These are phyloP conservation scores for Quercus berberidifolia DNA, from an alignment of 306 rosid genomes.

Conservation along the genomic window DNA sequence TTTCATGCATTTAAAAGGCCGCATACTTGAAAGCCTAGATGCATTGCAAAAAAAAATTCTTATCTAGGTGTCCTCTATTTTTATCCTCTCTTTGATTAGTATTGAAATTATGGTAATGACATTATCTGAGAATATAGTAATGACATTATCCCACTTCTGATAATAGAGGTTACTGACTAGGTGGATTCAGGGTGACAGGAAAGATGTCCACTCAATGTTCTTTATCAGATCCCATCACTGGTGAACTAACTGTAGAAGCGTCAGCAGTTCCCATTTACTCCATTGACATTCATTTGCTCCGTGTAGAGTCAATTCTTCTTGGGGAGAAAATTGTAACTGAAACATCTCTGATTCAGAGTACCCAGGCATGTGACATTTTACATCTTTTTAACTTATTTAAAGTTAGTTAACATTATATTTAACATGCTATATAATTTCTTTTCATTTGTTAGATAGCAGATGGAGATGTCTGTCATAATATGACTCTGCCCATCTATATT, in stretches of 20 bases:
- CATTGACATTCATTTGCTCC: slow-evolving; percentile 75
- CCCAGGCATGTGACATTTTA: slow-evolving; percentile 57
- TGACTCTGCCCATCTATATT: slow-evolving; percentile 71
- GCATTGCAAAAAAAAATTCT: not conserved
- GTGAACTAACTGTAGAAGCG: slow-evolving; percentile 81
- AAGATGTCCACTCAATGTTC: slow-evolving; percentile 81
- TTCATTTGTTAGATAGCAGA: slow-evolving; percentile 68
- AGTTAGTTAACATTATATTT: slow-evolving; percentile 9
- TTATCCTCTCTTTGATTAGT: not conserved
- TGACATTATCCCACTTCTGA: slow-evolving; percentile 17
- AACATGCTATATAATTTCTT: not conserved
- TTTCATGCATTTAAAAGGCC: not conserved
- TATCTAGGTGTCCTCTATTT: not conserved
- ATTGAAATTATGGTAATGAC: slow-evolving; percentile 2
- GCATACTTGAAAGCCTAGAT: not conserved
- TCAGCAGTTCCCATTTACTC: slow-evolving; percentile 81
- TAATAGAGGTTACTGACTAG: slow-evolving; percentile 38
- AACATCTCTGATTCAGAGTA: slow-evolving; percentile 78
- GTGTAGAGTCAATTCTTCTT: slow-evolving; percentile 80
- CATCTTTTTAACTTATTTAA: slow-evolving; percentile 1
- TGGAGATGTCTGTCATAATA: slow-evolving; percentile 68
- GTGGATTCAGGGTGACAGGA: slow-evolving; percentile 87
- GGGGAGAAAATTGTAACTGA: slow-evolving; percentile 84
- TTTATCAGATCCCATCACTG: slow-evolving; percentile 61
- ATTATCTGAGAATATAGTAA: slow-evolving; percentile 9